Base-by-base conservation (phyloP, 345 rosid genomes). In the Toxicodendron radicans region DNA sequence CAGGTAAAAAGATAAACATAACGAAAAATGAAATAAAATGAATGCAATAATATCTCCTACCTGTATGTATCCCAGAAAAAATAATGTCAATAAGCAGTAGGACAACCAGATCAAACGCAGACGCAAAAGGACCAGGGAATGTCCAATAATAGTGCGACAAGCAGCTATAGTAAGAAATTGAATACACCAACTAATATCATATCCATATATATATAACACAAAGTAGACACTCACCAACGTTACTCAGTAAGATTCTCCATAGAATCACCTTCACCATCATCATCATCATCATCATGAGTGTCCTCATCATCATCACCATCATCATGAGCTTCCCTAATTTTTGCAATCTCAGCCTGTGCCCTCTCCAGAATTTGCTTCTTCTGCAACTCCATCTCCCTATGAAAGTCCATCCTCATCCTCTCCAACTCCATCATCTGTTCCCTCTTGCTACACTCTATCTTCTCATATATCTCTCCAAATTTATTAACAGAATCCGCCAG, bases 371-470 rank as follows among this genome's bases (percentile, higher is more conserved):
- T 87, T 72, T 85, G 80, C 73, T 82, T 82, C 82, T 87, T 87
- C 81, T 87, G 91, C 70, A 80, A 48, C 73, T 87, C 91, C 80
- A 85, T 70, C 60, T 85, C 89, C 60, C 66, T 79, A 66, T 83
- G 73, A 64, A 87, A 85, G 5, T 85, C 87, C 6, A 72, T 71
- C 64, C 82, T 75, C 91, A 87, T 85, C 83, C 73, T 80, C 76
- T 79, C 87, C 79, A 87, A 69, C 66, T 87, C 87, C 85, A 79
- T 54, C 91, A 87, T 85, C 83, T 85, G 89, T 58, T 82, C 83
- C 79, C 87, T 85, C 78, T 85, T 87, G 81, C 83, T 82, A 64
- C 63, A 77, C 84, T 87, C 91, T 21, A 85, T 87, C 84, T 80
- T 85, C 84, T 85, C 89, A 58, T 85, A 85, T 56, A 87, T 82